Conservation (phyloP, 2,329 filamentous ascomycete genomes). For the Aspergillus felis region DNA sequence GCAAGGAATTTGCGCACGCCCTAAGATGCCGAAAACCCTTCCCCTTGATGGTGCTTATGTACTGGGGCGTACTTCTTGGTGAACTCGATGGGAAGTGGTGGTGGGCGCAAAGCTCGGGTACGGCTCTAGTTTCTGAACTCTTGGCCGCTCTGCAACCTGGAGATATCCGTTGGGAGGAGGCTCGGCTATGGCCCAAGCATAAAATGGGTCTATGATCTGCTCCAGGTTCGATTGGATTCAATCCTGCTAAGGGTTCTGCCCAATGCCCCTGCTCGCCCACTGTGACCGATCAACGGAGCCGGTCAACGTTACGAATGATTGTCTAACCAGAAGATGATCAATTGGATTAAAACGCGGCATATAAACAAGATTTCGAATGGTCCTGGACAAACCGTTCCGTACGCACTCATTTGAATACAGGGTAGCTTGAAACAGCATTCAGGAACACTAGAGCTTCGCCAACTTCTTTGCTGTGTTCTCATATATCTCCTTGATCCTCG, state of each 20-base stretch:
- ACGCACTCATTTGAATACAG: neutral
- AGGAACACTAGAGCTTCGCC: slow-evolving; percentile 15
- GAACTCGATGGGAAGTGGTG: slow-evolving; percentile 29
- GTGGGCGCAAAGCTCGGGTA: slow-evolving; percentile 34
- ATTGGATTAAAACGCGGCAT: neutral
- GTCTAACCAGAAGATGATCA: neutral
- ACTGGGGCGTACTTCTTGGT: slow-evolving; percentile 34
- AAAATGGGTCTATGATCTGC: slow-evolving; percentile 23
- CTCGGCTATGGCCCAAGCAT: slow-evolving; percentile 27
- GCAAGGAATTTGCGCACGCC: slow-evolving; percentile 30
- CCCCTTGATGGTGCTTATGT: slow-evolving; percentile 31
- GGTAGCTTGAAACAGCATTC: neutral
- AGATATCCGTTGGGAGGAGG: slow-evolving; percentile 22
- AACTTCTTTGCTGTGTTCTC: slow-evolving; percentile 12
- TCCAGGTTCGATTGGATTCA: neutral
- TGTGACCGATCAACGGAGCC: neutral
- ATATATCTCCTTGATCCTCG: slow-evolving; percentile 20
- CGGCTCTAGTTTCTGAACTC: slow-evolving; percentile 27
- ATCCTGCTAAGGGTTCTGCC: neutral
- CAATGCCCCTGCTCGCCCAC: neutral
- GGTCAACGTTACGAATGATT: neutral
- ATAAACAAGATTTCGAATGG: neutral
- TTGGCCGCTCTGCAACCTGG: slow-evolving; percentile 16
- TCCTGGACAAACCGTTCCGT: neutral
- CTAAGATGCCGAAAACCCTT: slow-evolving; percentile 28